These are phyloP conservation scores for Albatrellus sp. DNA, from an alignment of 1,284 basidiomycete genomes.

Conservation along the genomic window DNA sequence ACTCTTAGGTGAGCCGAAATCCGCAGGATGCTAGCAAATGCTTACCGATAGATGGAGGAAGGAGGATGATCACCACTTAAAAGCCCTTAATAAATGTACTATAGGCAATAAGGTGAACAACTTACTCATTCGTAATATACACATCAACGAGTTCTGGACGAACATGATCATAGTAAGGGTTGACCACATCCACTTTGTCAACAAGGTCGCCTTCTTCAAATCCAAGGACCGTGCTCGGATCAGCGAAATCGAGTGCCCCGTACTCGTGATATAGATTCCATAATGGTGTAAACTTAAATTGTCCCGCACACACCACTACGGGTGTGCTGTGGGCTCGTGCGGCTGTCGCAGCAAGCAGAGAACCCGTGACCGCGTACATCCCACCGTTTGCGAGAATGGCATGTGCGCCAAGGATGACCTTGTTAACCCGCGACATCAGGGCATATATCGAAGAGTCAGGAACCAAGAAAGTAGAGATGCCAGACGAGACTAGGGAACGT, in stretches of 20 bases:
- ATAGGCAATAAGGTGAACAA: constrained; percentile 12
- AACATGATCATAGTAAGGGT: constrained; percentile 93
- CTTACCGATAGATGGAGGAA: constrained; percentile 77
- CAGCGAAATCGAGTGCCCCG: constrained; percentile 78
- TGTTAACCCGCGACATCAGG: constrained; percentile 94
- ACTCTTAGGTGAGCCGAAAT: constrained; percentile 9
- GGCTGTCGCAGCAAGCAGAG: constrained; percentile 75
- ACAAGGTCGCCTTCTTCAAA: constrained; percentile 67
- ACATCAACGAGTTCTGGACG: constrained; percentile 85
- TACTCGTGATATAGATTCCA: constrained; percentile 91
- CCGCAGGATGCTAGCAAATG: not conserved
- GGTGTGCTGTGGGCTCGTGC: constrained; percentile 90
- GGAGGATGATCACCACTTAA: constrained; percentile 83
- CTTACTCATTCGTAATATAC: constrained; percentile 94
- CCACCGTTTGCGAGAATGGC: constrained; percentile 93
- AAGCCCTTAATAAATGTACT: constrained; percentile 6
- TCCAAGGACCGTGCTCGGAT: constrained; percentile 75
- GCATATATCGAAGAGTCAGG: constrained; percentile 94
- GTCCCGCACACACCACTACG: constrained; percentile 88
- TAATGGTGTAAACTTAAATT: constrained; percentile 90
- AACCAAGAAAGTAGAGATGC: constrained; percentile 89
- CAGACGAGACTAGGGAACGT: constrained; percentile 58
- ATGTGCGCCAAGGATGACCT: constrained; percentile 89
- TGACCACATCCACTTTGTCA: constrained; percentile 81
- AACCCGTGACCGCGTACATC: constrained; percentile 81